phyloP scores from a whole-genome alignment of 2,329 filamentous ascomycete species.

The Fusarium pseudonygamai region DNA sequence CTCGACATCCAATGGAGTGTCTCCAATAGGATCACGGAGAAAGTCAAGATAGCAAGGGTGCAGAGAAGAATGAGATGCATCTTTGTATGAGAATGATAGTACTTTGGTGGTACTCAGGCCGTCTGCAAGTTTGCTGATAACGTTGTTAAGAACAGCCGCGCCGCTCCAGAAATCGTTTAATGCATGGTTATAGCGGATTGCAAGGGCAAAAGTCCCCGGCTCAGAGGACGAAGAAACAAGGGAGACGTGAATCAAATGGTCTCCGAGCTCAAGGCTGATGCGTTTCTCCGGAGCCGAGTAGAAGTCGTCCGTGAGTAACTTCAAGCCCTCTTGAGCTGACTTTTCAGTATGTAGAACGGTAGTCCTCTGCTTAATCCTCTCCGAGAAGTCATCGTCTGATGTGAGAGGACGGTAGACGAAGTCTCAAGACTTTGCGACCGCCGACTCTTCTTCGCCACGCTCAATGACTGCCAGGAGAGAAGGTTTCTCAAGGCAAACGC shows the following conservation, averaged over 20 bases:
- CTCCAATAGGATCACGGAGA: not conserved
- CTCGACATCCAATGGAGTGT: not conserved
- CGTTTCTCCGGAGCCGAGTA: not conserved
- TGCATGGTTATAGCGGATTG: constrained; percentile 5
- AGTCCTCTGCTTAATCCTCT: not conserved
- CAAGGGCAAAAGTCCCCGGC: not conserved
- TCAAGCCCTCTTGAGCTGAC: not conserved
- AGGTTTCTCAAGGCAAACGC: not conserved
- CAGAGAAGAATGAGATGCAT: not conserved
- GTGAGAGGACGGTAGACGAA: not conserved
- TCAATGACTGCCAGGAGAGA: not conserved
- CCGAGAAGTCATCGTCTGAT: not conserved
- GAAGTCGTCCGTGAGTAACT: constrained; percentile 2
- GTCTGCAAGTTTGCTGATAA: not conserved
- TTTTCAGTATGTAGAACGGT: not conserved
- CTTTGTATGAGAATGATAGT: not conserved
- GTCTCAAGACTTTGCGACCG: not conserved
- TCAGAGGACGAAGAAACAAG: not conserved
- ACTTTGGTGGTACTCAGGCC: not conserved
- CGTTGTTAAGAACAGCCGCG: not conserved
- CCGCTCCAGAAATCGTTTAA: constrained; percentile 10
- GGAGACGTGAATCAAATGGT: not conserved
- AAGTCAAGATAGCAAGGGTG: constrained; percentile 2
- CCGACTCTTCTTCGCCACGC: not conserved
- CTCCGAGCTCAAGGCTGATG: not conserved